Percentiles rank a stretch among this genome's conserved stretches.
Evolutionary conservation across 176 grass and related monocot species (phyloP).

Genomic region (Eremochloa ophiuroides): DNA sequence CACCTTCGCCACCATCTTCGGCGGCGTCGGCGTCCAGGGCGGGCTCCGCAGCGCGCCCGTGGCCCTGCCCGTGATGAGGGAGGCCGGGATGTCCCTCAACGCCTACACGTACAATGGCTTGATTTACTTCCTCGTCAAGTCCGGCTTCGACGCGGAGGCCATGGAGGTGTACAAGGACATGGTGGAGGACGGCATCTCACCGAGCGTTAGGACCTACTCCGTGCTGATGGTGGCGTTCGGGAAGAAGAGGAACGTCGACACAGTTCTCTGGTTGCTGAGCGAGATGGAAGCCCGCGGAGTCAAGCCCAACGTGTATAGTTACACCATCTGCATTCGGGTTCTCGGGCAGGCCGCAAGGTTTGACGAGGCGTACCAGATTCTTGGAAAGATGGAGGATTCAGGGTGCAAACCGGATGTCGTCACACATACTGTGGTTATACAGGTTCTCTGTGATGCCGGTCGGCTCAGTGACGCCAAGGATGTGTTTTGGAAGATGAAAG

Average conservation of each 20-base stretch:
- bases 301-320: slow-evolving; percentile 90
- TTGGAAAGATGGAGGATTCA: slow-evolving; percentile 57
- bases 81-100: slow-evolving; percentile 57
- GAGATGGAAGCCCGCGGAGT: slow-evolving; percentile 73
- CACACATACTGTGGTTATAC: slow-evolving; percentile 75
- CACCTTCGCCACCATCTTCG: slow-evolving; percentile 73
- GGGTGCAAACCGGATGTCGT: slow-evolving; percentile 80
- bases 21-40: slow-evolving; percentile 45
- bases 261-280: slow-evolving; percentile 52
- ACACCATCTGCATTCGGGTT: slow-evolving; percentile 85
- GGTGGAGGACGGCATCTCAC: slow-evolving; percentile 39
- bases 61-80: slow-evolving; percentile 58
- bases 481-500: slow-evolving; percentile 86
- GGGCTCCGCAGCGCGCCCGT: slow-evolving; percentile 63
- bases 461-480: slow-evolving; percentile 60
- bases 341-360: slow-evolving; percentile 65
- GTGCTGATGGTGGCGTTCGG: slow-evolving; percentile 73
- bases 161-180: slow-evolving; percentile 64
- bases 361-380: slow-evolving; percentile 50
- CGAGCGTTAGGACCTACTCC: slow-evolving; percentile 79
- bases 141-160: slow-evolving; percentile 54
- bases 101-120: slow-evolving; percentile 75
- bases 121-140: slow-evolving; percentile 79
- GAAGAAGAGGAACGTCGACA: slow-evolving; percentile 61
- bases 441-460: slow-evolving; percentile 70